Percentiles rank a stretch among this genome's conserved stretches.
Conservation (phyloP, 1,284 basidiomycete species). For the Ustilago curta region DNA sequence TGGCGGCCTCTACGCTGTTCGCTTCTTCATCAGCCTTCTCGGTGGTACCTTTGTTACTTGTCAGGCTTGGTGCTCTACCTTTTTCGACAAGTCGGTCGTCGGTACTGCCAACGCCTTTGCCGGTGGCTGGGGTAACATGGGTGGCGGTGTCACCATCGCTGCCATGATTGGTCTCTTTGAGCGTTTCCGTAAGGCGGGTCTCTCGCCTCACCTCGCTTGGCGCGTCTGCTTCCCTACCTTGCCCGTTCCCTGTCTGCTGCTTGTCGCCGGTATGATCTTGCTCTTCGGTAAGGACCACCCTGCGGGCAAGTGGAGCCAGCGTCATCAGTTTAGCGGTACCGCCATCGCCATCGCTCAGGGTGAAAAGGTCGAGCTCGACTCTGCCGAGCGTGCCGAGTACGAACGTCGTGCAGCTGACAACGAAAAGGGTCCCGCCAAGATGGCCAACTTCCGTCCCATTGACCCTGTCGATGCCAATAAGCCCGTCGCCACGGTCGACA, state of each 20-base stretch:
- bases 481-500: slow-evolving; percentile 67
- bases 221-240: slow-evolving; percentile 75
- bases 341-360: slow-evolving; percentile 68
- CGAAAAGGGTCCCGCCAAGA: slow-evolving; percentile 57
- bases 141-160: slow-evolving; percentile 72
- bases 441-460: slow-evolving; percentile 61
- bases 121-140: slow-evolving; percentile 72
- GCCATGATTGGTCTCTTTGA: slow-evolving; percentile 76
- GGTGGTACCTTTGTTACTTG: slow-evolving; percentile 76
- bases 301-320: slow-evolving; percentile 74
- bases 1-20: slow-evolving; percentile 72
- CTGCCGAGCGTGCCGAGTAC: slow-evolving; percentile 64
- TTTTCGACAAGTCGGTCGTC: slow-evolving; percentile 76
- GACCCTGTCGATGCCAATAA: slow-evolving; percentile 46
- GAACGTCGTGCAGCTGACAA: slow-evolving; percentile 41
- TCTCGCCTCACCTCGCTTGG: slow-evolving; percentile 74
- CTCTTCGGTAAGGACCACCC: slow-evolving; percentile 76
- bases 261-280: slow-evolving; percentile 72
- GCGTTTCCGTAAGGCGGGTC: slow-evolving; percentile 70
- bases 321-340: slow-evolving; percentile 72
- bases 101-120: slow-evolving; percentile 71
- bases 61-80: slow-evolving; percentile 75
- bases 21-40: slow-evolving; percentile 74
- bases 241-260: slow-evolving; percentile 75
- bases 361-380: slow-evolving; percentile 66